Percentiles rank a stretch among this genome's conserved stretches.
phyloP scores from a whole-genome alignment of 2,329 filamentous ascomycete species.

The Aspergillus niger region DNA sequence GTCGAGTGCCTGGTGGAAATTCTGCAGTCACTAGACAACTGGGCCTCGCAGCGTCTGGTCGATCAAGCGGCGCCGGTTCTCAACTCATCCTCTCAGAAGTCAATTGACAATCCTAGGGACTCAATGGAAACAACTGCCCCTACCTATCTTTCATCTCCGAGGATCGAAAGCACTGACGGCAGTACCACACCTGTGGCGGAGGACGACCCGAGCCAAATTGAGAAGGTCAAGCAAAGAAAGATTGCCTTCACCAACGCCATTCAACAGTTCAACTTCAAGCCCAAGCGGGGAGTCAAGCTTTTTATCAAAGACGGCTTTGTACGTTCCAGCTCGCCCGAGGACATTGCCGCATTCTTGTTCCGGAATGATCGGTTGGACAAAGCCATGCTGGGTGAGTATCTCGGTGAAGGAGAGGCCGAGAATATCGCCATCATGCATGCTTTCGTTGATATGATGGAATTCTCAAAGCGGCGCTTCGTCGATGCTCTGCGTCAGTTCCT shows the following conservation, averaged over 20 bases:
- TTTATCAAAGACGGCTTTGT: slow-evolving; percentile 87
- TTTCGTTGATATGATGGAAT: slow-evolving; percentile 95
- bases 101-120: slow-evolving; percentile 64
- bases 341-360: slow-evolving; percentile 82
- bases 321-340: slow-evolving; percentile 70
- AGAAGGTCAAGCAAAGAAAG: slow-evolving; percentile 91
- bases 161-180: slow-evolving; percentile 56
- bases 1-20: slow-evolving; percentile 88
- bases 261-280: slow-evolving; percentile 95
- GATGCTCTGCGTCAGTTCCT: slow-evolving; percentile 89
- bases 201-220: slow-evolving; percentile 91
- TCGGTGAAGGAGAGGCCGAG: slow-evolving; percentile 88
- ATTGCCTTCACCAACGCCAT: slow-evolving; percentile 88
- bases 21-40: slow-evolving; percentile 85
- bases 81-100: slow-evolving; percentile 51
- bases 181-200: slow-evolving; percentile 69
- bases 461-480: slow-evolving; percentile 86
- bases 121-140: slow-evolving; percentile 70
- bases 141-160: slow-evolving; percentile 59
- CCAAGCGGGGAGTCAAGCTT: slow-evolving; percentile 86
- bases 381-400: slow-evolving; percentile 85
- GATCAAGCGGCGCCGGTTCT: slow-evolving; percentile 57
- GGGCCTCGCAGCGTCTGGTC: slow-evolving; percentile 71
- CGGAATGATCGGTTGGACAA: slow-evolving; percentile 86
- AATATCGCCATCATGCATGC: slow-evolving; percentile 98